Conservation (phyloP, 768 basidiomycete genomes). For the Russula dissimulans region DNA sequence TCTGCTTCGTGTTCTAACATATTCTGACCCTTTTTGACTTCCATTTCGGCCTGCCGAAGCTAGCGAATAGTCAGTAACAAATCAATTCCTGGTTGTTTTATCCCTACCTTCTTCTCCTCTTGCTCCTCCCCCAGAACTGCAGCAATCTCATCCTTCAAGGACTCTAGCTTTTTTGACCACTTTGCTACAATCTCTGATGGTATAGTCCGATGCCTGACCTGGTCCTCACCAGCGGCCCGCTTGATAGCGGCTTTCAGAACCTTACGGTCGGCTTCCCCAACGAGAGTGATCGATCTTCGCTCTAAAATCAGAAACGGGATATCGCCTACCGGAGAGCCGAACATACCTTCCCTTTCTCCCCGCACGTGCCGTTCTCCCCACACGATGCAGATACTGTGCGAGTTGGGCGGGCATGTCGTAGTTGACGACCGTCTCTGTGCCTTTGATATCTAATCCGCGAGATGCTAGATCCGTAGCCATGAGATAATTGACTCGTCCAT, state of each 20-base stretch:
- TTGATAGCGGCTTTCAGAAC: conserved; percentile 95
- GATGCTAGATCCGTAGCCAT: conserved; percentile 97
- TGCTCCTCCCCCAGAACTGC: conserved; percentile 84
- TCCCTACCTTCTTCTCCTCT: conserved; percentile 79
- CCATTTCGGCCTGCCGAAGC: conserved; percentile 92
- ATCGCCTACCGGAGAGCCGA: neutral
- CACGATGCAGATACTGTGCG: conserved; percentile 91
- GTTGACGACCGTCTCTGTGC: conserved; percentile 95
- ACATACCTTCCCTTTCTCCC: conserved; percentile 84
- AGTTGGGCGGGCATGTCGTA: conserved; percentile 96
- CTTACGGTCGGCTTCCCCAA: conserved; percentile 93
- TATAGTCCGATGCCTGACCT: conserved; percentile 82
- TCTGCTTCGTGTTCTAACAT: conserved; percentile 89
- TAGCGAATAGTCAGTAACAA: conserved; percentile 26
- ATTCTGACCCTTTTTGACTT: conserved; percentile 89
- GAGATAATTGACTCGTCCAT: conserved; percentile 80
- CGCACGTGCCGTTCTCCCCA: conserved; percentile 94
- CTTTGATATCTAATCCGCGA: conserved; percentile 94
- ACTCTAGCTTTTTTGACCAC: conserved; percentile 62
- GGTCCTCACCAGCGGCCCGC: conserved; percentile 66
- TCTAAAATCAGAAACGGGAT: conserved; percentile 10
- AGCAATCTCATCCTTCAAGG: conserved; percentile 65
- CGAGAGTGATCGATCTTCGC: conserved; percentile 80
- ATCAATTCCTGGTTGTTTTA: conserved; percentile 1
- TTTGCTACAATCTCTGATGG: conserved; percentile 63